These are phyloP conservation scores for Annulohypoxylon truncatum DNA, from an alignment of 2,329 filamentous ascomycete species.

Conservation along the genomic window DNA sequence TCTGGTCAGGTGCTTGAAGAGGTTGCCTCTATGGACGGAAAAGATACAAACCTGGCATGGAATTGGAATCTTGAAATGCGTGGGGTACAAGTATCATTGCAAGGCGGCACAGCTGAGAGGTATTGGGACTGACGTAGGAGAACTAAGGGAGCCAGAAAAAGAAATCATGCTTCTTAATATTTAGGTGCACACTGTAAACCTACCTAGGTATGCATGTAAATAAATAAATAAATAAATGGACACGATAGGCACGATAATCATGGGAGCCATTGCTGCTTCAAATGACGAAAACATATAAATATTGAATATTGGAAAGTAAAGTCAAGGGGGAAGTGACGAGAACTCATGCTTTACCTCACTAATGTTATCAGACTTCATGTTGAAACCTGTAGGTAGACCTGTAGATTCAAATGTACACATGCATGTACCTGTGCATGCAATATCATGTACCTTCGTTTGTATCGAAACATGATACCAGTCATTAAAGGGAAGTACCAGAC, in stretches of 20 bases:
- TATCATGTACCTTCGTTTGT: not conserved
- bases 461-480: slow-evolving; percentile 13
- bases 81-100: slow-evolving; percentile 19
- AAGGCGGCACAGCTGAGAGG: slow-evolving; percentile 9
- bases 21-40: not conserved
- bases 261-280: slow-evolving; percentile 11
- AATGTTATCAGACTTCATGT: slow-evolving; percentile 8
- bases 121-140: slow-evolving; percentile 37
- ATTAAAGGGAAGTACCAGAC: slow-evolving; percentile 25
- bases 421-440: not conserved
- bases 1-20: not conserved
- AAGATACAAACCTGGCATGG: slow-evolving; percentile 18
- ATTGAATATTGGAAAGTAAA: slow-evolving; percentile 10
- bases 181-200: too few relatives aligned
- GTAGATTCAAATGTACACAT: not conserved
- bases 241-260: slow-evolving; percentile 1
- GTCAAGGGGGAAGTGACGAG: slow-evolving; percentile 16
- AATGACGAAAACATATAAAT: slow-evolving; percentile 14
- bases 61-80: slow-evolving; percentile 19
- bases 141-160: slow-evolving; percentile 18
- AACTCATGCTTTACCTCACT: slow-evolving; percentile 22
- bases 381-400: not conserved
- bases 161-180: not conserved
- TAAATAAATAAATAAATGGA: not conserved
- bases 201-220: not conserved